Percentiles rank a stretch among this genome's conserved stretches.
Evolutionary conservation across 2,329 filamentous ascomycete genomes (phyloP).

Genomic region (Neurospora crassa): DNA sequence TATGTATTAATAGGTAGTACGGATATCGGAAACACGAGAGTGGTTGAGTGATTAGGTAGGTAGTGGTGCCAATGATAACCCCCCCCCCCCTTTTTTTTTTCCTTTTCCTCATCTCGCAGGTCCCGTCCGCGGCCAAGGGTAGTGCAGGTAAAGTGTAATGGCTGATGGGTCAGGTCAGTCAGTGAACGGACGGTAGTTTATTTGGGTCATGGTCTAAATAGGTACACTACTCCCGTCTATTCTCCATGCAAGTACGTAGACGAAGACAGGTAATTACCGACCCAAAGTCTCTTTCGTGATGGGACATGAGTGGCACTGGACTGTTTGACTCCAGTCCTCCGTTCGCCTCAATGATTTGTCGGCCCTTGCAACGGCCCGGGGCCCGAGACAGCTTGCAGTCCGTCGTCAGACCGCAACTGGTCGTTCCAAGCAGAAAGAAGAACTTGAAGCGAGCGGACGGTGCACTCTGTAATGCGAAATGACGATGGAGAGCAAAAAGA

Average conservation of each 20-base stretch:
- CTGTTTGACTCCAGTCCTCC: neutral
- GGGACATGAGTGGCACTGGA: neutral
- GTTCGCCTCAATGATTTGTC: neutral
- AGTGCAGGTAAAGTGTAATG: neutral
- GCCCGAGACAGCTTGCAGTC: neutral
- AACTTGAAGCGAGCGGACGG: neutral
- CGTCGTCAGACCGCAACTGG: neutral
- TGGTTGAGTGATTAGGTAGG: neutral
- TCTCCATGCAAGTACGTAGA: neutral
- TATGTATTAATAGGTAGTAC: neutral
- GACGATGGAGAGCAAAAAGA: neutral
- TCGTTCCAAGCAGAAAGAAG: neutral
- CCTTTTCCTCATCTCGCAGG: neutral
- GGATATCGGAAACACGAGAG: neutral
- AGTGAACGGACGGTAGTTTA: neutral
- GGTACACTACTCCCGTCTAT: neutral
- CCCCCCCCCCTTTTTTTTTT: neutral
- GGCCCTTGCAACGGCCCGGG: neutral
- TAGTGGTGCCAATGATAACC: neutral
- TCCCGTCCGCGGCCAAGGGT: neutral
- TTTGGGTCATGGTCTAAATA: neutral
- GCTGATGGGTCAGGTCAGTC: neutral
- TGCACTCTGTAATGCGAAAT: neutral
- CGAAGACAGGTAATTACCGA: neutral
- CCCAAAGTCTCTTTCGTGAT: neutral